These are phyloP conservation scores for Eutrema yunnanense DNA, from an alignment of 345 rosid species.

Conservation along the genomic window DNA sequence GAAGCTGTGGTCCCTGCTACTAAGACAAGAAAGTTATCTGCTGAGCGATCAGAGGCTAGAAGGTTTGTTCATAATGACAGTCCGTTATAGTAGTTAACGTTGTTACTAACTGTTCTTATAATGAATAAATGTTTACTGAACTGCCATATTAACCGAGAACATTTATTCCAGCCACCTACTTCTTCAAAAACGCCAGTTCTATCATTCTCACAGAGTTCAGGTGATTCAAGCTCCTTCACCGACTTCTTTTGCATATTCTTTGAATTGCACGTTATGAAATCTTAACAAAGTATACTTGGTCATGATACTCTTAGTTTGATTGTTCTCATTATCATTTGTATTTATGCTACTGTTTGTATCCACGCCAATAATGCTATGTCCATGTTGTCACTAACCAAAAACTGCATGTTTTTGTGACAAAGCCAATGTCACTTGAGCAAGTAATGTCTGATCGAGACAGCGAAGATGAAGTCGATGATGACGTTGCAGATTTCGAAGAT, in stretches of 20 bases:
- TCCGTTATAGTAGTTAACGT: not conserved
- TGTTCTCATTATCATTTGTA: not conserved
- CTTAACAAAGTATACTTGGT: constrained; percentile 4
- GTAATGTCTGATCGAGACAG: constrained; percentile 77
- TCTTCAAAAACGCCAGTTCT: constrained; percentile 76
- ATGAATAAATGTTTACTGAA: not conserved
- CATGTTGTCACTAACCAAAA: constrained; percentile 4
- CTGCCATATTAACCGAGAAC: not conserved
- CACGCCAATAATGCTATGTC: not conserved
- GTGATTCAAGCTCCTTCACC: constrained; percentile 33
- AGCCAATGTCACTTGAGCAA: constrained; percentile 78
- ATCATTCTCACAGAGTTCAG: constrained; percentile 96
- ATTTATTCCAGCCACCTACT: constrained; percentile 57
- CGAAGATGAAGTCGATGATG: constrained; percentile 83
- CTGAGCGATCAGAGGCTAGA: constrained; percentile 71
- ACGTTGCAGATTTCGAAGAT: constrained; percentile 69
- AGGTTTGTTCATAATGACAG: constrained; percentile 38
- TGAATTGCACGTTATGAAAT: not conserved
- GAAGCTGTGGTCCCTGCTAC: constrained; percentile 52
- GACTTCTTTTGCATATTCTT: not conserved
- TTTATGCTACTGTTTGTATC: not conserved
- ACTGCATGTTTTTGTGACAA: constrained; percentile 1
- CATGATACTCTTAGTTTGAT: not conserved
- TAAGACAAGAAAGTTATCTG: constrained; percentile 54
- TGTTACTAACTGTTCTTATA: not conserved